Evolutionary conservation across 2,329 filamentous ascomycete genomes (phyloP), one percentile per base, ranked within the genome.

Genomic region (Cryphonectria nitschkei): DNA sequence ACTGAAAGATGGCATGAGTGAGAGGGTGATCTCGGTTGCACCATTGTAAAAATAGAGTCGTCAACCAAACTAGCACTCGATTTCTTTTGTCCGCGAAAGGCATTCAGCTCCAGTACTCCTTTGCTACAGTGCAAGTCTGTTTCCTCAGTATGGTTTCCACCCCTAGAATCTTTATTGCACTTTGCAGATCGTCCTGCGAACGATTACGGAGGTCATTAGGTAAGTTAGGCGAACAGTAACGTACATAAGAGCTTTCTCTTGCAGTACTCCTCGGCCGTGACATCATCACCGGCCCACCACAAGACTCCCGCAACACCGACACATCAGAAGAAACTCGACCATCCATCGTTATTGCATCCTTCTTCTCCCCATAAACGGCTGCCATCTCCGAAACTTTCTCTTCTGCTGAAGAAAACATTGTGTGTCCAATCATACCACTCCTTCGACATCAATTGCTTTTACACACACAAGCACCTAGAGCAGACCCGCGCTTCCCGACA

Each of bases 11-110:
- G 80, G 82, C 80, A 68, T 71, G 71, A 81, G 80, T 81, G 81
- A 77, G 78, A 78, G 81, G 80, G 80, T 79, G 79, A 81, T 80
- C 79, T 81, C 83, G 81, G 80, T 83, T 83, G 81, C 82, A 82
- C 82, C 83, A 84, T 83, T 88, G 86, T 88, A 89, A 89, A 66
- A 88, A 86, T 88, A 88, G 86, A 88, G 86, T 82, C 81, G 79
- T 85, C 85, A 84, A 85, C 85, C 85, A 87, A 88, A 84, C 81
- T 84, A 87, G 84, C 84, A 86, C 85, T 87, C 84, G 82, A 86
- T 88, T 88, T 83, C 83, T 83, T 88, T 87, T 86, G 85, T 87
- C 82, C 79, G 79, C 76, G 77, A 76, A 52, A 52, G n/a, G 2
- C 26, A 39, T 9, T 11, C 32, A 62, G 32, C 41, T 13, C 52